A percentile compares a stretch with the other conserved stretches of the same genome.
Conservation (phyloP, 352 stramenopile species). For the Phytophthora pistaciae region DNA sequence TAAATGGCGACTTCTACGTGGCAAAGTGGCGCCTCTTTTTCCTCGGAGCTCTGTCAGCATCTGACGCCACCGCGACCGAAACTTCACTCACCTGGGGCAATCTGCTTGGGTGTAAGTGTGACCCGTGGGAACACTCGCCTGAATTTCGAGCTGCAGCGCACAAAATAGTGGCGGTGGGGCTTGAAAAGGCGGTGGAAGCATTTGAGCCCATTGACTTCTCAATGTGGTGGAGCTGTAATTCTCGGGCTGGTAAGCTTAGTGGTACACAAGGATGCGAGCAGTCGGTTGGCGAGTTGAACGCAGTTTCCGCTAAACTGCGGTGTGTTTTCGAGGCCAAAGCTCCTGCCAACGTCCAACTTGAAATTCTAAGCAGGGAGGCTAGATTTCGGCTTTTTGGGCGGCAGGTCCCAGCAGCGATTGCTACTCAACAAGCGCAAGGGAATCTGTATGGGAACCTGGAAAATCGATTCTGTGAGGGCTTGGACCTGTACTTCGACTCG, state of each 20-base stretch:
- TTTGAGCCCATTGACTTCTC: background rate
- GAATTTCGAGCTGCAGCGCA: background rate
- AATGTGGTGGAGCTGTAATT: background rate
- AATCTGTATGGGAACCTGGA: no score
- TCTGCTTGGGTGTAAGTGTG: background rate
- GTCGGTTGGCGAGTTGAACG: no score
- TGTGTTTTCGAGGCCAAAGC: no score
- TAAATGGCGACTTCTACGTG: background rate
- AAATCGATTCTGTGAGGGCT: background rate
- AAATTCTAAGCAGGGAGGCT: no score
- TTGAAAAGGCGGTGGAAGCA: no score
- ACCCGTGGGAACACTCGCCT: background rate
- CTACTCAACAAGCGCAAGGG: background rate
- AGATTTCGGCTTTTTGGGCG: no score
- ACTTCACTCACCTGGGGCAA: background rate
- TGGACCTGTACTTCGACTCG: background rate
- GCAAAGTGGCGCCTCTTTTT: background rate
- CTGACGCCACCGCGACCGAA: background rate
- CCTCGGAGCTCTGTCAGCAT: background rate
- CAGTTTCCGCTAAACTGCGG: no score
- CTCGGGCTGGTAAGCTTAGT: background rate
- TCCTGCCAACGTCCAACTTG: no score
- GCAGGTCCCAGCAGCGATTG: background rate
- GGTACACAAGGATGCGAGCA: background rate
- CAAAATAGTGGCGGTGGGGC: background rate